These are phyloP conservation scores for Ambrosia trifida DNA, from an alignment of 129 eudicot species.

Conservation along the genomic window DNA sequence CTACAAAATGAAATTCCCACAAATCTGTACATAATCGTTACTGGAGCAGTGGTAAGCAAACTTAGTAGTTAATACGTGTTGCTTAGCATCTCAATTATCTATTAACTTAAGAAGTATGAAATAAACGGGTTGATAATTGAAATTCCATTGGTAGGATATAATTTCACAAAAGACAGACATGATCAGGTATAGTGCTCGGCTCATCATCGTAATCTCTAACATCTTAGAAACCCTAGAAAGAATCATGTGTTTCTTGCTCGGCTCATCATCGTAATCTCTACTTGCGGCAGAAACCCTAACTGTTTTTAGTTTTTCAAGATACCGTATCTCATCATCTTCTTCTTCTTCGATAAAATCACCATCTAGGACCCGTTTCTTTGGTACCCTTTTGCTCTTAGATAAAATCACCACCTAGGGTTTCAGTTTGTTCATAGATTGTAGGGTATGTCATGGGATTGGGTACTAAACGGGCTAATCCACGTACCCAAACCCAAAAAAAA, in stretches of 20 bases:
- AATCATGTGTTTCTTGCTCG: slow-evolving; percentile 52
- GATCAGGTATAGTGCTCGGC: slow-evolving; percentile 52
- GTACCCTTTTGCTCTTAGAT: slow-evolving; percentile 83
- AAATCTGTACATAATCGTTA: slow-evolving; percentile 75
- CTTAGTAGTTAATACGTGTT: slow-evolving; percentile 12
- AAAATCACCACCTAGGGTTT: no score
- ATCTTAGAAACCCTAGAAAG: slow-evolving; percentile 63
- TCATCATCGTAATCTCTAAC: no score
- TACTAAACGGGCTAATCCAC: no score
- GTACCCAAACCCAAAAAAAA: no score
- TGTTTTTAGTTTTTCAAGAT: slow-evolving; percentile 70
- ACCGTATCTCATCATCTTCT: slow-evolving; percentile 92
- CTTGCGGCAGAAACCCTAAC: slow-evolving; percentile 53
- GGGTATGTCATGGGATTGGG: no score
- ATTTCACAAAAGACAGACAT: slow-evolving; percentile 47
- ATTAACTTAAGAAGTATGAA: slow-evolving; percentile 13
- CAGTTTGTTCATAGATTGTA: no score
- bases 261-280: slow-evolving; percentile 59
- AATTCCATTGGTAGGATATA: slow-evolving; percentile 53
- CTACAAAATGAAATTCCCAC: slow-evolving; percentile 87
- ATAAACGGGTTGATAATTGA: slow-evolving; percentile 17
- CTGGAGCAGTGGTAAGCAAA: slow-evolving; percentile 83
- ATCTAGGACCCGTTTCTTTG: slow-evolving; percentile 73
- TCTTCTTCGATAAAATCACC: slow-evolving; percentile 74
- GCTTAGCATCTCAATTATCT: slow-evolving; percentile 10